Conservation (phyloP, 2,329 filamentous ascomycete genomes). For the Diaporthe batatas region DNA sequence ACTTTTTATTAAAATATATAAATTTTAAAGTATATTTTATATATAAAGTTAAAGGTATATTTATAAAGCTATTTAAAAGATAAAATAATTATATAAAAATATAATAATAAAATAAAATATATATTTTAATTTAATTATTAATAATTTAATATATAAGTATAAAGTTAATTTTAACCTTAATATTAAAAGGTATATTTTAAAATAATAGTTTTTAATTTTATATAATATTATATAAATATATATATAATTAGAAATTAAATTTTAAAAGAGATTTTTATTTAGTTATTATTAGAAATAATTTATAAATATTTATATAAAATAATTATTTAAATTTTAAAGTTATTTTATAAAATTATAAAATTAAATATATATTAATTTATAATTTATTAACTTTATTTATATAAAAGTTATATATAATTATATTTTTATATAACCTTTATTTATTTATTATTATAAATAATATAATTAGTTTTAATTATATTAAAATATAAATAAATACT, state of each 20-base stretch:
- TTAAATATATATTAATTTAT: neutral
- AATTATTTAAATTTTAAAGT: neutral
- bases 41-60: neutral
- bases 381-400: neutral
- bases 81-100: neutral
- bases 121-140: neutral
- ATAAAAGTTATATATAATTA: neutral
- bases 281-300: neutral
- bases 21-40: neutral
- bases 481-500: neutral
- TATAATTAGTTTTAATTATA: neutral
- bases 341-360: neutral
- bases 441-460: neutral
- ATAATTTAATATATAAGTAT: neutral
- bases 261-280: neutral
- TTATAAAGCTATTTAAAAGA: neutral
- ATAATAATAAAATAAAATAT: neutral
- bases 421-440: neutral
- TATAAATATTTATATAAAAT: neutral
- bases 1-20: neutral
- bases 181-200: neutral
- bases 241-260: neutral
- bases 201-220: neutral
- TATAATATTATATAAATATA: neutral
- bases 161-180: neutral